Evolutionary conservation across 345 rosid genomes (phyloP), one percentile per base, ranked within the genome.

Genomic region (Gossypium longicalyx): DNA sequence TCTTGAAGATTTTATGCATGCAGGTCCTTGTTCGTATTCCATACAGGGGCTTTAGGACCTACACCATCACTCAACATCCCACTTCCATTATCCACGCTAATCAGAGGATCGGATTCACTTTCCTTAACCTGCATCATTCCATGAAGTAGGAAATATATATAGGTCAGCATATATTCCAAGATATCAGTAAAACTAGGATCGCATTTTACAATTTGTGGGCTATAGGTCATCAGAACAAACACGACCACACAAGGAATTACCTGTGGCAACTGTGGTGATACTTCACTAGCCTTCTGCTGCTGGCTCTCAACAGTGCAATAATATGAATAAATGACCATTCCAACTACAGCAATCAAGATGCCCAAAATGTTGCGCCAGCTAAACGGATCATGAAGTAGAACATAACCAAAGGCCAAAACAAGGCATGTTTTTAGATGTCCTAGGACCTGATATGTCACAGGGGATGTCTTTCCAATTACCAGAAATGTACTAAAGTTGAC

Each of bases 401-500:
- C 91, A 62, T 95, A 95, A 53, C 99, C 99, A 68, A 95, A 95
- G 45, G 97, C 97, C 90, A 95, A 87, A 74, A 95, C 98, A 57
- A 95, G 84, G 84, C 99, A 95, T 69, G 99, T 95, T 85, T 95
- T 95, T 52, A 95, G 84, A 86, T 95, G 99, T 58, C 99, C 99
- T n/a, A 95, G 88, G 68, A 95, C 99, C 82, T 95, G 99, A 83
- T 95, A 95, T 43, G 99, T 93, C 75, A 95, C 98, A 2, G 99
- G 99, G 81, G 99, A 95, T 74, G 99, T 95, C 86, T 95, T 95
- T 75, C 99, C 99, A 49, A 95, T 95, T 15, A 95, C 99, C 78
- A 95, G 84, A 83, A 95, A 95, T 29, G 99, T 95, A 83, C 99
- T 95, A 84, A 95, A 95, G 93, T 95, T 95, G 70, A 95, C 99